phyloP scores from a whole-genome alignment of 1,284 basidiomycete species.

The Schizophyllum commune region DNA sequence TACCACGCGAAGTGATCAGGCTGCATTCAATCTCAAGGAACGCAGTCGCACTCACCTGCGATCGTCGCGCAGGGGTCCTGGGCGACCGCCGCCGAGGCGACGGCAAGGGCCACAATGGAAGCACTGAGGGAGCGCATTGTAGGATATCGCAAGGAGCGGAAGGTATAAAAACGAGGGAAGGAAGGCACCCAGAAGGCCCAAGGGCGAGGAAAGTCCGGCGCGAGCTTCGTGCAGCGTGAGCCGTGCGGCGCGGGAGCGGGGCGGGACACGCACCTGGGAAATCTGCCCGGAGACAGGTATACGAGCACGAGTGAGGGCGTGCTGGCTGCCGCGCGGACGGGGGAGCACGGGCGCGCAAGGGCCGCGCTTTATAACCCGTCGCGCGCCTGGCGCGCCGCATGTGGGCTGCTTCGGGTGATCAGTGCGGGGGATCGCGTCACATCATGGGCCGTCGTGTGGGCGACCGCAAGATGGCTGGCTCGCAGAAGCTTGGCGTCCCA shows the following conservation, averaged over 20 bases:
- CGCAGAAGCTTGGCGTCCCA: background rate
- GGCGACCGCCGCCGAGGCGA: background rate
- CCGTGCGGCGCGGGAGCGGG: background rate
- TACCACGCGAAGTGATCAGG: background rate
- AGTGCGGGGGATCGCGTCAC: background rate
- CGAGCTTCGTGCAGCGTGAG: background rate
- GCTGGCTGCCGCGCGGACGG: background rate
- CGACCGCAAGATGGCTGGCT: background rate
- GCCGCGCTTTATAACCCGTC: background rate
- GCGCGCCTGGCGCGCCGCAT: background rate
- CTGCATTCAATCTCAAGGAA: background rate
- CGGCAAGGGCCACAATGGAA: background rate
- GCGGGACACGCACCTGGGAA: background rate
- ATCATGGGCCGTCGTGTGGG: background rate
- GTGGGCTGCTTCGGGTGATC: background rate
- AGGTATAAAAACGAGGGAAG: background rate
- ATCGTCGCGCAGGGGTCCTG: slow-evolving; percentile 43
- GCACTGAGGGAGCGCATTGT: background rate
- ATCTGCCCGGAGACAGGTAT: too few relatives aligned
- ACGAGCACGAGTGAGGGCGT: background rate
- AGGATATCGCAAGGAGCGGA: background rate
- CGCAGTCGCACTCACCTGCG: slow-evolving; percentile 18
- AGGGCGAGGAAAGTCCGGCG: background rate
- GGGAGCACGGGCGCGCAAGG: background rate
- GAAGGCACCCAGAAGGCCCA: background rate